phyloP scores from a whole-genome alignment of 768 basidiomycete species.

The Agrocybe pediades region DNA sequence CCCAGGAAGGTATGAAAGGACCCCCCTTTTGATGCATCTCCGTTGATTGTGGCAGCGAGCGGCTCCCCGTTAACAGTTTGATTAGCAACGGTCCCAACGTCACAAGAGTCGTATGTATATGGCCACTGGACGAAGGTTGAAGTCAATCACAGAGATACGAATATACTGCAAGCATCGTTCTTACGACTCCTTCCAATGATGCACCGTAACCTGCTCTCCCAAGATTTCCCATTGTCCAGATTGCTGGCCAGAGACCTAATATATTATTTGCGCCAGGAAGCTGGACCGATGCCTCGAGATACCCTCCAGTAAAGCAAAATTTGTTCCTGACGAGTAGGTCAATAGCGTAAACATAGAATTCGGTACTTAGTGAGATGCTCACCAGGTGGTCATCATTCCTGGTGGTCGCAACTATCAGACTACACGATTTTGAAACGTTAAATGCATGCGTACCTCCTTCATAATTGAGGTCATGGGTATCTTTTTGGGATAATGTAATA shows the following conservation, averaged over 20 bases:
- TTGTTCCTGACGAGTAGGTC: slow-evolving; percentile 61
- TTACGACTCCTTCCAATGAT: slow-evolving; percentile 75
- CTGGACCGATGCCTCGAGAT: slow-evolving; percentile 63
- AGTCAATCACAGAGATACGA: not conserved
- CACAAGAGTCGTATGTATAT: slow-evolving; percentile 80
- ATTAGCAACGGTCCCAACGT: slow-evolving; percentile 82
- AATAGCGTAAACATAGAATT: not conserved
- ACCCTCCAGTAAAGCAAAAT: slow-evolving; percentile 87
- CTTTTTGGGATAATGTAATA: slow-evolving; percentile 65
- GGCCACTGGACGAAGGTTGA: slow-evolving; percentile 58
- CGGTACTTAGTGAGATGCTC: slow-evolving; percentile 14
- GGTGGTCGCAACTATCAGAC: slow-evolving; percentile 14
- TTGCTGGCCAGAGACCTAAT: slow-evolving; percentile 75
- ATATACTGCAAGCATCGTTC: slow-evolving; percentile 14
- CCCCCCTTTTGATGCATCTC: slow-evolving; percentile 47
- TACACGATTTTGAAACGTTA: slow-evolving; percentile 21
- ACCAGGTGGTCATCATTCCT: slow-evolving; percentile 52
- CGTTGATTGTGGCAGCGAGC: slow-evolving; percentile 56
- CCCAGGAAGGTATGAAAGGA: slow-evolving; percentile 75
- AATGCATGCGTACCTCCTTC: slow-evolving; percentile 52
- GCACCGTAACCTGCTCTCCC: slow-evolving; percentile 86
- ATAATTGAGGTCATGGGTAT: slow-evolving; percentile 71
- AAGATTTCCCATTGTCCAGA: slow-evolving; percentile 77
- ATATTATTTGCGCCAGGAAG: slow-evolving; percentile 71
- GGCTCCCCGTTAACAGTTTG: slow-evolving; percentile 78